Conservation (phyloP, 768 basidiomycete species). For the Paxillus involutus region DNA sequence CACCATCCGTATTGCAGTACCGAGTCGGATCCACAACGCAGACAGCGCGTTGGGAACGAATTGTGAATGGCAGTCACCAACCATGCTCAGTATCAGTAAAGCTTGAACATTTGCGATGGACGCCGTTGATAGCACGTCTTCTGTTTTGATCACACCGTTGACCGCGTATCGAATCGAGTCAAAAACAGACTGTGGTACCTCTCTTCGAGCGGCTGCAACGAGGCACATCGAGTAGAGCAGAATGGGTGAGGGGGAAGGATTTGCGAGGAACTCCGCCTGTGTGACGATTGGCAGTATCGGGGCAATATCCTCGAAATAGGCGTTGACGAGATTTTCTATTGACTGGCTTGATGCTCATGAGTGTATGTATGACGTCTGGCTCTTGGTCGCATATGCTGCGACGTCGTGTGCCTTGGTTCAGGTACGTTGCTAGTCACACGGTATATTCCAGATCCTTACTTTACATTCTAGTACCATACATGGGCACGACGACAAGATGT, state of each 20-base stretch:
- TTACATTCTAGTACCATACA: slow-evolving; percentile 75
- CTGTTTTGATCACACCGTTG: slow-evolving; percentile 81
- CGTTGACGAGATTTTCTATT: slow-evolving; percentile 86
- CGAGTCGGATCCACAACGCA: slow-evolving; percentile 82
- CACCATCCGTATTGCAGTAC: slow-evolving; percentile 92
- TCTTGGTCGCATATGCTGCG: slow-evolving; percentile 83
- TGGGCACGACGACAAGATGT: slow-evolving; percentile 83
- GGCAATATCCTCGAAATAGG: slow-evolving; percentile 87
- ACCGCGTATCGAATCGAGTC: slow-evolving; percentile 87
- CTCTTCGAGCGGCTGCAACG: slow-evolving; percentile 82
- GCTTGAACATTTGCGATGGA: slow-evolving; percentile 87
- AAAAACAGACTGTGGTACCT: slow-evolving; percentile 83
- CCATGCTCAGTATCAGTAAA: slow-evolving; percentile 82
- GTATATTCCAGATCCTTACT: slow-evolving; percentile 6
- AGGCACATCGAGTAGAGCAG: slow-evolving; percentile 94
- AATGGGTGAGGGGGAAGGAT: slow-evolving; percentile 70
- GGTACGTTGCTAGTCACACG: slow-evolving; percentile 43
- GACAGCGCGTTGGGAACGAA: slow-evolving; percentile 85
- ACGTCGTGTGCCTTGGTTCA: slow-evolving; percentile 90
- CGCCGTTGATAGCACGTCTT: slow-evolving; percentile 88
- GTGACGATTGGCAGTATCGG: slow-evolving; percentile 90
- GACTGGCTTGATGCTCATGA: slow-evolving; percentile 90
- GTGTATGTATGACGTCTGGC: slow-evolving; percentile 80
- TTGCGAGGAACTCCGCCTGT: slow-evolving; percentile 82
- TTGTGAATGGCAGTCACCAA: slow-evolving; percentile 87